Base-by-base conservation (phyloP, 1,284 basidiomycete species). In the Pterulicium gracile region DNA sequence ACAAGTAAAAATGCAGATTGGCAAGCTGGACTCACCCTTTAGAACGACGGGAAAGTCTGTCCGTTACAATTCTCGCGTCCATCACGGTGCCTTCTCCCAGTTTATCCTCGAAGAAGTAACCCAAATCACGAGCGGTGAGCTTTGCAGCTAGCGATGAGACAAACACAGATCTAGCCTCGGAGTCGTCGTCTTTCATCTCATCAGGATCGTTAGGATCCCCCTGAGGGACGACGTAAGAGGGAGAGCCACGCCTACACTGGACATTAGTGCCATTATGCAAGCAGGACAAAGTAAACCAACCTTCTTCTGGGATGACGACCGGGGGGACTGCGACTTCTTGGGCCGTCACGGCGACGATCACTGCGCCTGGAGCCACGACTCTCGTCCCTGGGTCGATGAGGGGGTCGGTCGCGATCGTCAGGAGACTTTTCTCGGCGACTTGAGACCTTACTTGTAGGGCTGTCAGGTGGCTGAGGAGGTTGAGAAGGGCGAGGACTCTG, bases 101-200 rank as follows among this genome's bases (percentile, higher is more conserved):
- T 63, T 91, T 93, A 62, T 96, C 90, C 72, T 98, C 95, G 61
- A 99, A 98, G 72, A 99, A 98, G 66, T 95, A 89, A 52, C 93
- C 93, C 62, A 99, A 72, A 70, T 98, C 95, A 59, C 89, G 79
- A 58, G 93, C 91, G 49, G 91, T 95, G 61, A 98, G 81, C 58
- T 91, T 81, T 49, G 92, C 90, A 55, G 95, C 90, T 60, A 99
- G 82, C 69, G 98, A 95, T 57, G 93, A 94, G 62, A 97, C 93
- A 68, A 98, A 98, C 54, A 98, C 89, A 56, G 95, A 97, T 63
- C 96, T 88, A 60, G 87, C 81, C 75, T 98, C 94, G 50, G 86
- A 92, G 63, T 92, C 92, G 60, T 89, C 87, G 63, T 86, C 88
- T 62, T 79, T 87, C 3, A 77, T 79, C 52, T 86, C 81, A 53